Conservation (phyloP, 306 rosid species). For the Prunus padus region DNA sequence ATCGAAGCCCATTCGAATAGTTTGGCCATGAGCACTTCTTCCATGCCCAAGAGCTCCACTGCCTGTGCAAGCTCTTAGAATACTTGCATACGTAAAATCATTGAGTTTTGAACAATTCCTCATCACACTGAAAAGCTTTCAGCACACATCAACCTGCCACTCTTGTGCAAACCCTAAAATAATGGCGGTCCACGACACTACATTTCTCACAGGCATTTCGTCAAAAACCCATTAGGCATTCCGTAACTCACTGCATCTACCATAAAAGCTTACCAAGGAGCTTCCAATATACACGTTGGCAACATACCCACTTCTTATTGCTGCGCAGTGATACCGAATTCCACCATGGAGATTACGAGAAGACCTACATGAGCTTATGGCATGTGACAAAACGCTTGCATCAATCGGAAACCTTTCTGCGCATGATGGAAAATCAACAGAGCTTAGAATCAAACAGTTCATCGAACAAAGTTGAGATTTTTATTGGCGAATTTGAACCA, state of each 20-base stretch:
- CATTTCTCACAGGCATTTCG: conserved; percentile 76
- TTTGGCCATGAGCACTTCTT: conserved; percentile 60
- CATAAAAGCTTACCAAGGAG: conserved; percentile 61
- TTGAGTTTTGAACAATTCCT: conserved; percentile 55
- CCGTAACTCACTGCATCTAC: conserved; percentile 48
- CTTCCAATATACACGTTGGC: conserved; percentile 73
- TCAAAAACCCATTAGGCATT: conserved; percentile 52
- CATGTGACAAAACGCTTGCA: conserved; percentile 51
- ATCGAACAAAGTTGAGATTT: conserved; percentile 17
- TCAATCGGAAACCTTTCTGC: conserved; percentile 37
- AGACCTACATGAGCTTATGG: conserved; percentile 53
- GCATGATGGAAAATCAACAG: conserved; percentile 13
- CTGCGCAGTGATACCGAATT: conserved; percentile 67
- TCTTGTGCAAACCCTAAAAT: conserved; percentile 73
- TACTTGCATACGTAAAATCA: conserved; percentile 61
- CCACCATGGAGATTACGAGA: conserved; percentile 52
- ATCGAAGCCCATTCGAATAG: conserved; percentile 57
- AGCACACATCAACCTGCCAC: conserved; percentile 56
- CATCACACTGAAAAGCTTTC: conserved; percentile 64
- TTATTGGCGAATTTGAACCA: conserved; percentile 3
- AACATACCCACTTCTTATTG: conserved; percentile 54
- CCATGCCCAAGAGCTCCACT: conserved; percentile 89
- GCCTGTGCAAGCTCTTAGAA: conserved; percentile 73
- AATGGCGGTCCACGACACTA: conserved; percentile 77
- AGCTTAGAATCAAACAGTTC: conserved; percentile 24